Evolutionary conservation across 1,139 yeast genomes (phyloP).

Genomic region (Suhomyces kunorum): DNA sequence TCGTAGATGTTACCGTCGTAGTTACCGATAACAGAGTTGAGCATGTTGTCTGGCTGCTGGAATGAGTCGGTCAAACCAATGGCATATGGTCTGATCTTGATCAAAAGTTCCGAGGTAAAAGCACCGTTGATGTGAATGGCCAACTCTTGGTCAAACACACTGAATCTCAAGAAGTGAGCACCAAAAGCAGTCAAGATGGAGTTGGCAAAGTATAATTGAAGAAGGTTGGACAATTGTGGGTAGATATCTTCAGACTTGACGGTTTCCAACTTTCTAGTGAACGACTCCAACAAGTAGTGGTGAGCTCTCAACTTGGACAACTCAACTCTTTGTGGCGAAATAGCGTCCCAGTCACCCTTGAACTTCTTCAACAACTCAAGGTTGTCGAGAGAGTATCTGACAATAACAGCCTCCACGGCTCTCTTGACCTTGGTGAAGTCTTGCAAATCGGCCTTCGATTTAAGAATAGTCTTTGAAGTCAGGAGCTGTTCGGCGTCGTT

Average conservation of each 20-base stretch:
- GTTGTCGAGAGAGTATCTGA: conserved; percentile 27
- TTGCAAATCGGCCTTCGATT: conserved; percentile 15
- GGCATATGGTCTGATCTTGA: conserved; percentile 45
- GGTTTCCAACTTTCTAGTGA: conserved; percentile 19
- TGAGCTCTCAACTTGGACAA: conserved; percentile 29
- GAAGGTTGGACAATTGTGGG: conserved; percentile 25
- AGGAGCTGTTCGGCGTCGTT: conserved; percentile 29
- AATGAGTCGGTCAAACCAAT: conserved; percentile 51
- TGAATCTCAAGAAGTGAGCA: conserved; percentile 43
- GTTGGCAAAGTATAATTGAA: conserved; percentile 25
- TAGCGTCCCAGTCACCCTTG: conserved; percentile 38
- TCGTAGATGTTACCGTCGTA: conserved; percentile 51
- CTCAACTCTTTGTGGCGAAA: conserved; percentile 28
- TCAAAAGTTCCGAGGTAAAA: conserved; percentile 38
- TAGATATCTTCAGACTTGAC: conserved; percentile 20
- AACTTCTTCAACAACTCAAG: conserved; percentile 30
- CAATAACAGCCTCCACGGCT: conserved; percentile 29
- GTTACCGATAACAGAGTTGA: conserved; percentile 46
- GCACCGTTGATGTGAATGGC: conserved; percentile 35
- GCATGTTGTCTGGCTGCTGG: conserved; percentile 47
- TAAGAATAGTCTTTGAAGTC: conserved; percentile 9
- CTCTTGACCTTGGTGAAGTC: conserved; percentile 18
- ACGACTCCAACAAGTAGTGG: conserved; percentile 28
- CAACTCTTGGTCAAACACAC: conserved; percentile 35
- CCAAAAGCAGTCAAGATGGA: conserved; percentile 40